phyloP scores from a whole-genome alignment of 306 rosid species.

The Hippophae tibetana region DNA sequence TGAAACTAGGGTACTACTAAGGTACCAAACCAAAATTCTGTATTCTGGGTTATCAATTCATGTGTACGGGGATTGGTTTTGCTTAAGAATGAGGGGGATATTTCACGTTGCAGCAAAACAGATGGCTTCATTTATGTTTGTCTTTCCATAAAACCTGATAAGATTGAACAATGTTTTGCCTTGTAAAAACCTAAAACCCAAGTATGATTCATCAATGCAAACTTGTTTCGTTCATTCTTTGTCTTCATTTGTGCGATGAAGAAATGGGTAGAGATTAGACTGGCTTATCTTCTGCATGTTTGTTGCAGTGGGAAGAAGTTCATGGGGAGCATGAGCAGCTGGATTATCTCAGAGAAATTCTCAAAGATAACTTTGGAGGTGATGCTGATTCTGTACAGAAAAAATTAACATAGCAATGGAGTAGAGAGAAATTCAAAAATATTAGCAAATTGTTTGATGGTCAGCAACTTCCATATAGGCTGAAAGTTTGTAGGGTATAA shows the following conservation, averaged over 20 bases:
- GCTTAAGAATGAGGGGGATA: no score
- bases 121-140: no score
- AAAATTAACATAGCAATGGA: background rate
- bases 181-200: background rate
- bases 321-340: slow-evolving; percentile 59
- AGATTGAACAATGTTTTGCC: no score
- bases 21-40: no score
- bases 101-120: background rate
- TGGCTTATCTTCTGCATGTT: slow-evolving; percentile 10
- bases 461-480: no score
- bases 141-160: no score
- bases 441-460: no score
- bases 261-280: slow-evolving; percentile 3
- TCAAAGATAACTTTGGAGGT: slow-evolving; percentile 32
- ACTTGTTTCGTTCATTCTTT: background rate
- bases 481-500: no score
- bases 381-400: slow-evolving; percentile 6
- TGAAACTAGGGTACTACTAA: no score
- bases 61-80: no score
- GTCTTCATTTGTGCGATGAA: background rate
- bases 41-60: no score
- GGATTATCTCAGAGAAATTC: slow-evolving; percentile 57
- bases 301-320: slow-evolving; percentile 76
- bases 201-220: slow-evolving; percentile 1
- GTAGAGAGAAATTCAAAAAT: no score